Percentiles rank a stretch among this genome's conserved stretches.
phyloP scores from a whole-genome alignment of 1,284 basidiomycete genomes.

The Moesziomyces sp. region DNA sequence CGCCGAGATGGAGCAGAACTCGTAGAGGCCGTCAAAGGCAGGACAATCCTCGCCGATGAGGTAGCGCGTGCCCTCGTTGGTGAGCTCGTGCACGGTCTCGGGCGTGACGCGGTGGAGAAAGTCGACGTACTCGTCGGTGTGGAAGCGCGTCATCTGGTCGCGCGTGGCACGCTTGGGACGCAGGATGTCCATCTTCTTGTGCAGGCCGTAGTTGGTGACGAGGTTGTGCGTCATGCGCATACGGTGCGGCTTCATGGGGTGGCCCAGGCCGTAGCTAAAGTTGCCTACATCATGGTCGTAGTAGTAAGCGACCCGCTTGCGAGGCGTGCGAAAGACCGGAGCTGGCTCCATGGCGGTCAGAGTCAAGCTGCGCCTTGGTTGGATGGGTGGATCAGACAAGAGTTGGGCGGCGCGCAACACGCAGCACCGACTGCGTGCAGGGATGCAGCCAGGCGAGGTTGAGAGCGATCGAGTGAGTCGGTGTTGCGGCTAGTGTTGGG shows the following conservation, averaged over 20 bases:
- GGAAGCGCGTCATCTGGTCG: constrained; percentile 88
- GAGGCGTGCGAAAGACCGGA: constrained; percentile 50
- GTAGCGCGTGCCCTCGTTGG: constrained; percentile 75
- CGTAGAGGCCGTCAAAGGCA: constrained; percentile 93
- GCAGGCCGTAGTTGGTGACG: constrained; percentile 87
- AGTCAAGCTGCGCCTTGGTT: background rate
- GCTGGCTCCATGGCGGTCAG: constrained; percentile 49
- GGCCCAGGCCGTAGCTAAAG: constrained; percentile 85
- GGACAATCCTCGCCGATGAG: constrained; percentile 89
- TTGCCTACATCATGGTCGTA: constrained; percentile 76
- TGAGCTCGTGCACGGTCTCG: constrained; percentile 71
- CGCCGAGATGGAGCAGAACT: constrained; percentile 95
- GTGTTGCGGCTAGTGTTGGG: no score
- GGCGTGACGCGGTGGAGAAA: constrained; percentile 88
- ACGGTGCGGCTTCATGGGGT: constrained; percentile 88
- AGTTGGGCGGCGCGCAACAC: background rate
- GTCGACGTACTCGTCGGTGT: constrained; percentile 97
- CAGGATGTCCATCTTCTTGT: constrained; percentile 88
- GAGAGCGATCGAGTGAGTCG: no score
- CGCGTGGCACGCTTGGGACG: constrained; percentile 82
- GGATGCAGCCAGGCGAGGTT: no score
- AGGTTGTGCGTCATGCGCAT: constrained; percentile 81
- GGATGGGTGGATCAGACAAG: background rate
- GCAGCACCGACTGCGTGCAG: background rate
- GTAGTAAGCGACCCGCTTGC: constrained; percentile 55